These are phyloP conservation scores for Phaffia australis DNA, from an alignment of 768 basidiomycete species.

Conservation along the genomic window DNA sequence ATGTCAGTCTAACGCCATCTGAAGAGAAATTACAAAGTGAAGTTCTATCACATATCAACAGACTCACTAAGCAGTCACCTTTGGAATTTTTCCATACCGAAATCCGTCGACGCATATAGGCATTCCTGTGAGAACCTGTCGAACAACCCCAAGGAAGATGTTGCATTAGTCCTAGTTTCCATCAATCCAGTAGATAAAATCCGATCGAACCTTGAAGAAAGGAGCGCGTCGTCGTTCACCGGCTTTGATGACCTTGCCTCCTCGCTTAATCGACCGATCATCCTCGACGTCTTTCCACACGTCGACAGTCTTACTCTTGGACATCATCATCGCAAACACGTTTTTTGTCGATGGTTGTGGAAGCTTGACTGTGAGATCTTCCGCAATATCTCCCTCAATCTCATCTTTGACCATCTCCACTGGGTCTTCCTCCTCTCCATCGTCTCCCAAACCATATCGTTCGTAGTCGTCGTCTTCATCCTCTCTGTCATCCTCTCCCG, in stretches of 20 bases:
- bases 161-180: neutral
- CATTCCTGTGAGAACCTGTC: slow-evolving; percentile 69
- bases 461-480: slow-evolving; percentile 28
- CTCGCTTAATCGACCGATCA: slow-evolving; percentile 36
- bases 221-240: slow-evolving; percentile 61
- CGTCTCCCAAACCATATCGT: slow-evolving; percentile 10
- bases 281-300: slow-evolving; percentile 59
- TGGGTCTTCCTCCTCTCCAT: slow-evolving; percentile 13
- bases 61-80: slow-evolving; percentile 73
- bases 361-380: slow-evolving; percentile 30
- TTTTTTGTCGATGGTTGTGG: slow-evolving; percentile 35
- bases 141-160: slow-evolving; percentile 1
- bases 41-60: slow-evolving; percentile 11
- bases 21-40: neutral
- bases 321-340: slow-evolving; percentile 78
- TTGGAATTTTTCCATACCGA: slow-evolving; percentile 80
- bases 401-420: slow-evolving; percentile 34
- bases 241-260: slow-evolving; percentile 27
- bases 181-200: neutral
- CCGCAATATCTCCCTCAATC: slow-evolving; percentile 27
- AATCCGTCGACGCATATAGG: slow-evolving; percentile 97
- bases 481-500: slow-evolving; percentile 34
- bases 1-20: neutral
- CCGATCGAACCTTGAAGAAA: slow-evolving; percentile 69
- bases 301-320: slow-evolving; percentile 65